Percentiles rank a stretch among this genome's conserved stretches.
These are phyloP conservation scores for Plicaturopsis crispa DNA, from an alignment of 768 basidiomycete species.

Conservation along the genomic window DNA sequence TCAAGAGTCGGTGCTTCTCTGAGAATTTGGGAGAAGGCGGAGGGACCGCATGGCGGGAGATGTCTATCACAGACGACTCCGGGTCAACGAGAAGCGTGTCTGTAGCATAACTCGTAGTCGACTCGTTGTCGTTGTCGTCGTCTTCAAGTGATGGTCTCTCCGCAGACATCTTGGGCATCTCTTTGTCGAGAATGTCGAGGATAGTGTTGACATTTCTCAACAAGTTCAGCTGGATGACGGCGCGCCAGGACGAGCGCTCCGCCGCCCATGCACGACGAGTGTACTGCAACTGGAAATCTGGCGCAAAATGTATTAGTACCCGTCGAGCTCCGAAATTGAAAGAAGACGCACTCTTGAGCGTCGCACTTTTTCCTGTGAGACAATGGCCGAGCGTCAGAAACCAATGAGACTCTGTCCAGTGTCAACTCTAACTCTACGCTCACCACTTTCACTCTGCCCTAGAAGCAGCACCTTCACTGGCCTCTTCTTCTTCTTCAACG, in stretches of 20 bases:
- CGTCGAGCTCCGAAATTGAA: slow-evolving; percentile 9
- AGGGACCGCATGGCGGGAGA: too few relatives aligned
- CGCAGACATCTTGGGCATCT: too few relatives aligned
- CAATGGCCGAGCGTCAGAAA: slow-evolving; percentile 7
- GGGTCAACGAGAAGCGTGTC: slow-evolving; percentile 8
- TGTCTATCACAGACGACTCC: too few relatives aligned
- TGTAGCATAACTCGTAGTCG: neutral
- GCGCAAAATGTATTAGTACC: too few relatives aligned
- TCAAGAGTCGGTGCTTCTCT: slow-evolving; percentile 54
- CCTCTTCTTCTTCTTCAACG: slow-evolving; percentile 52
- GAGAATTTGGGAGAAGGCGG: slow-evolving; percentile 38
- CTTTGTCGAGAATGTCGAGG: slow-evolving; percentile 46
- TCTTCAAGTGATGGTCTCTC: neutral
- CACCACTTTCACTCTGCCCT: slow-evolving; percentile 64
- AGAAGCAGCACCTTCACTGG: slow-evolving; percentile 71
- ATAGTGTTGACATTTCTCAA: slow-evolving; percentile 65
- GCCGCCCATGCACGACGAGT: slow-evolving; percentile 62
- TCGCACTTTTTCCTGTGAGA: slow-evolving; percentile 57
- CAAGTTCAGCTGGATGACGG: slow-evolving; percentile 75
- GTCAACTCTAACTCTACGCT: slow-evolving; percentile 9
- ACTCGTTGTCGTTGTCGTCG: slow-evolving; percentile 10
- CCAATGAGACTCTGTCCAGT: slow-evolving; percentile 11
- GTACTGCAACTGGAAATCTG: slow-evolving; percentile 73
- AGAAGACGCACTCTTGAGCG: slow-evolving; percentile 55
- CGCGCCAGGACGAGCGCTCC: slow-evolving; percentile 64